Evolutionary conservation across 495 filamentous ascomycete genomes (phyloP), one percentile per base, ranked within the genome.

Genomic region (Aspergillus leporis): DNA sequence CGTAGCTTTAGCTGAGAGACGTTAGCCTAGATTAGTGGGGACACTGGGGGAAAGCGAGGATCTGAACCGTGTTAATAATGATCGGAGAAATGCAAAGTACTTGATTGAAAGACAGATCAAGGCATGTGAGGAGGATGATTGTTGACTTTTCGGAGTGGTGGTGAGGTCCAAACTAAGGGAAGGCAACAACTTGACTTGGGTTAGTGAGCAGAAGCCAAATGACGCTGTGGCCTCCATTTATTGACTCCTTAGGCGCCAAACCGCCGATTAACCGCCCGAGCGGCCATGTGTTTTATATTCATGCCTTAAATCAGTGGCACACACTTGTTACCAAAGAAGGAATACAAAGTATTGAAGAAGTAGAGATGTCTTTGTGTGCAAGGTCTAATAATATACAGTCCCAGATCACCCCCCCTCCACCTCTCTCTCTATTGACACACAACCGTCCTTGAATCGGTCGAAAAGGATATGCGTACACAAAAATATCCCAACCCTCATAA

Each of bases 321-420:
- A 41, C 8, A 14, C 12, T 14, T 41, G 38, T 16, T 3, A n/a
- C n/a, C 13, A 3, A 41, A 43, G 18, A 45, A 40, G 31, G n/a
- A 45, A 22, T 50, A 34, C 10, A 23, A 38, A 30, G 10, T 22
- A 53, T 18, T 34, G 18, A 52, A 36, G 31, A 55, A 47, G 38
- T 16, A 41, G 43, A 36, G 46, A 55, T 21, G 38, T 56, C 30
- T 50, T 48, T 23, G 45, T 34, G 32, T 30, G 43, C 21, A 38
- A 49, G 23, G 32, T 56, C 55, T 56, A 56, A 50, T 56, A 41
- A 60, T 60, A 55, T 30, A 30, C 43, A 58, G 40, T 34, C 36
- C 53, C 53, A 45, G 36, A n/a, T n/a, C n/a, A n/a, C n/a, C n/a
- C n/a, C n/a, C n/a, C n/a, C n/a, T n/a, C n/a, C n/a, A n/a, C n/a